Percentiles rank a stretch among this genome's conserved stretches.
These are phyloP conservation scores for Paramecium primaurelia DNA, from an alignment of 73 alveolate species.

Conservation along the genomic window DNA sequence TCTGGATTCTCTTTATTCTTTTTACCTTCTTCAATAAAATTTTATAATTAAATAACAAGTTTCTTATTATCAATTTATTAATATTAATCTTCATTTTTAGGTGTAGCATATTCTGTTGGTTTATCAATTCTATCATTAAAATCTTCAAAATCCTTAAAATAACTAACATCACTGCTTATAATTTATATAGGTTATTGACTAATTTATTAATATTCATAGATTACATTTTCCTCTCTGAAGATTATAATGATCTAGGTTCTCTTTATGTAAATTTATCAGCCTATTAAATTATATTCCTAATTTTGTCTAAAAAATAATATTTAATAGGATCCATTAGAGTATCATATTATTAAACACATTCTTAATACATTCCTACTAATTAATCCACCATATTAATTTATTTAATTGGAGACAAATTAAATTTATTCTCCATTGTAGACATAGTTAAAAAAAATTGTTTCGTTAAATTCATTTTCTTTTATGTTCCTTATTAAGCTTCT, in stretches of 20 bases:
- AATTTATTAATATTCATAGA: neutral
- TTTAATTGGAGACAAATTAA: neutral
- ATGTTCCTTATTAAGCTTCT: neutral
- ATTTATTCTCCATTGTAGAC: conserved; percentile 11
- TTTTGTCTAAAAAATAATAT: conserved; percentile 36
- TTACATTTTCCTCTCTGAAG: neutral
- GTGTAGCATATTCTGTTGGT: conserved; percentile 36
- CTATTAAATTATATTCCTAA: neutral
- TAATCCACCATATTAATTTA: neutral
- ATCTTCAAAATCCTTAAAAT: conserved; percentile 20
- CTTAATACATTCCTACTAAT: conserved; percentile 47
- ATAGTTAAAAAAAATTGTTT: neutral
- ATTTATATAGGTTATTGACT: neutral
- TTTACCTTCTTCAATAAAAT: neutral
- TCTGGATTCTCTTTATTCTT: neutral
- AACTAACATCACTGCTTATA: neutral
- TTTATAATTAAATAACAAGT: neutral
- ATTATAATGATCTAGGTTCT: conserved; percentile 3
- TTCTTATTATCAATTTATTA: neutral
- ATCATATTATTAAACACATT: conserved; percentile 29
- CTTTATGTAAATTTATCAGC: conserved; percentile 30
- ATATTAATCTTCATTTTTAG: neutral
- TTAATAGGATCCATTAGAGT: conserved; percentile 5
- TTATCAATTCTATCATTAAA: conserved; percentile 9
- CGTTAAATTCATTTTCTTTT: conserved; percentile 15